Percentiles rank a stretch among this genome's conserved stretches.
phyloP scores from a whole-genome alignment of 2,329 filamentous ascomycete genomes.

The Cladosporium sp. region DNA sequence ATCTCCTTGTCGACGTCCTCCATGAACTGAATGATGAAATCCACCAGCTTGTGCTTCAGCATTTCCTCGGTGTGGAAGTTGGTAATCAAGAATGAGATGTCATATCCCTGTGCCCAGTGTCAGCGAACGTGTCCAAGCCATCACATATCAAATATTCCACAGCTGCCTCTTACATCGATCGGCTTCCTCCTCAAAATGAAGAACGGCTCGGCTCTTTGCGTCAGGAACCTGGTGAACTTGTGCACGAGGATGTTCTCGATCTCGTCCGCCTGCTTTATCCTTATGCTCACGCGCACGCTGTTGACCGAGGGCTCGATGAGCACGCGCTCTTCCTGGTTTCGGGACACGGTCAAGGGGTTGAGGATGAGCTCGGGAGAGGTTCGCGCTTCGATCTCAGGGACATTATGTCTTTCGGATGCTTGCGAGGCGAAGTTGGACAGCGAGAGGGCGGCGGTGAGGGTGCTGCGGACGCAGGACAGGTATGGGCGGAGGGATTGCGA shows the following conservation, averaged over 20 bases:
- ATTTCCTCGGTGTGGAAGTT: constrained; percentile 99
- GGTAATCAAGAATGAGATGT: constrained; percentile 97
- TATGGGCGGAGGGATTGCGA: constrained; percentile 97
- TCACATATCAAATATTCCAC: neutral
- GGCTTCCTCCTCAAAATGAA: constrained; percentile 95
- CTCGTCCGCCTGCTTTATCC: constrained; percentile 99
- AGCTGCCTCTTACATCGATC: constrained; percentile 66
- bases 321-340: constrained; percentile 96
- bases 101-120: constrained; percentile 68
- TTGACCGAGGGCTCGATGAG: constrained; percentile 96
- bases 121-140: constrained; percentile 14
- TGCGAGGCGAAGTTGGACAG: constrained; percentile 97
- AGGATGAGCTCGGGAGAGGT: constrained; percentile 91
- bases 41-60: constrained; percentile 97
- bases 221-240: constrained; percentile 97
- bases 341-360: constrained; percentile 82
- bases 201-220: constrained; percentile 92
- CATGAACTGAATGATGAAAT: constrained; percentile 99
- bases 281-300: constrained; percentile 93
- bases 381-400: constrained; percentile 91
- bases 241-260: constrained; percentile 98
- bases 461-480: constrained; percentile 92
- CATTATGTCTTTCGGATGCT: constrained; percentile 94
- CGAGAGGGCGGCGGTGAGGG: constrained; percentile 87
- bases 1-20: constrained; percentile 99